Base-by-base conservation (phyloP, 2,329 filamentous ascomycete species). In the Simplicillium sp. region DNA sequence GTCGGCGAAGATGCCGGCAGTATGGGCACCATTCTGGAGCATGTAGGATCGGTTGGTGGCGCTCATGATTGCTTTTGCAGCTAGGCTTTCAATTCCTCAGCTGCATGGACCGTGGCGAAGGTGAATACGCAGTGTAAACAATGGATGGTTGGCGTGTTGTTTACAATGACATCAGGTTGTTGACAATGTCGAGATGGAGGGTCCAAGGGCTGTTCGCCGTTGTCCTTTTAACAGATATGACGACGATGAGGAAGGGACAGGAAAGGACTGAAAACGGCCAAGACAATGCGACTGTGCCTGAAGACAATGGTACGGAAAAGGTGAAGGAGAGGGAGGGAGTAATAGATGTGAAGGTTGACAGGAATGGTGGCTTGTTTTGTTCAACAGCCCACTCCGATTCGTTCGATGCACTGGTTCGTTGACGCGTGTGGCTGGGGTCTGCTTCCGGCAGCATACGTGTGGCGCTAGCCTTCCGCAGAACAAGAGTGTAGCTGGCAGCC, bases 1-100 rank as follows among this genome's bases (percentile, higher is more conserved):
- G 65, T 96, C 89, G 38, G 89, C 85, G 64, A 86, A 96, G 60
- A 96, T 95, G 56, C 90, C 90, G 4, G 90, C 84, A 18, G 89
- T 87, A 66, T 96, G 89, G 56, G 78, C 43, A 25, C 16, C 77
- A 51, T 71, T 72, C 57, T 74, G 77, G 55, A 80, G 64, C 40
- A 72, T 61, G 53, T 76, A 72, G 42, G 62, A 42, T 60, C 77
- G 80, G 42, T 66, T 52, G 55, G 73, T 77, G 51, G 67, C 53
- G 44, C 73, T 57, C 73, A 80, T 77, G 48, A 50, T 60, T 25
- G 48, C 46, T 43, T 7, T 12, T 14, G 20, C 20, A 25, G 20
- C 20, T 25, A 25, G 5, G 9, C 20, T 5, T 25, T 25, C 20
- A 25, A 25, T 5, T 25, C 9, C 20, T 25, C 6, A 25, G 20